These are phyloP conservation scores for Diaporthe capsici DNA, from an alignment of 2,329 filamentous ascomycete species.

Conservation along the genomic window DNA sequence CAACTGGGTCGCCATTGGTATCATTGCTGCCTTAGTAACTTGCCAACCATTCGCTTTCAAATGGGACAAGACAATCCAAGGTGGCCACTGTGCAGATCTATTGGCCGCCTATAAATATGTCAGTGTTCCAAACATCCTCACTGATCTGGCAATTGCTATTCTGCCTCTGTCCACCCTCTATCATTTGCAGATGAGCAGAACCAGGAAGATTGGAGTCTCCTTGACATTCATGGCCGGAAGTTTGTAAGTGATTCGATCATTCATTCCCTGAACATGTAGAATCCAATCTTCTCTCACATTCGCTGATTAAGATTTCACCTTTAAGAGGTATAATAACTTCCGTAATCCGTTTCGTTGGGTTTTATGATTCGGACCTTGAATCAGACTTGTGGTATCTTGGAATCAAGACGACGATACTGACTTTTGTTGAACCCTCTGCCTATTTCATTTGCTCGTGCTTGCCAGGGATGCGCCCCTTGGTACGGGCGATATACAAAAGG, in stretches of 20 bases:
- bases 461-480: background rate
- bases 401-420: background rate
- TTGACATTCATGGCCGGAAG: background rate
- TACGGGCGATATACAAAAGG: background rate
- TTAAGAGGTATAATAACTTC: background rate
- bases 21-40: background rate
- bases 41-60: conserved; percentile 5
- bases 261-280: background rate
- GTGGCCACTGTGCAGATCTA: background rate
- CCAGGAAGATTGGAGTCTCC: background rate
- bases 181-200: background rate
- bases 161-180: background rate
- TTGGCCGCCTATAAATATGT: background rate
- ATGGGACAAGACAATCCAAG: background rate
- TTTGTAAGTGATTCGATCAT: background rate
- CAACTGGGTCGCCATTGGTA: background rate
- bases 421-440: background rate
- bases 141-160: background rate
- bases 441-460: conserved; percentile 24
- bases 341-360: background rate
- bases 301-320: background rate
- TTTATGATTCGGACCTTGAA: background rate
- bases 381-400: background rate
- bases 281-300: background rate
- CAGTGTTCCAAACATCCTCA: background rate